Evolutionary conservation across 1,284 basidiomycete species (phyloP).

Genomic region (Gomphus sp.): DNA sequence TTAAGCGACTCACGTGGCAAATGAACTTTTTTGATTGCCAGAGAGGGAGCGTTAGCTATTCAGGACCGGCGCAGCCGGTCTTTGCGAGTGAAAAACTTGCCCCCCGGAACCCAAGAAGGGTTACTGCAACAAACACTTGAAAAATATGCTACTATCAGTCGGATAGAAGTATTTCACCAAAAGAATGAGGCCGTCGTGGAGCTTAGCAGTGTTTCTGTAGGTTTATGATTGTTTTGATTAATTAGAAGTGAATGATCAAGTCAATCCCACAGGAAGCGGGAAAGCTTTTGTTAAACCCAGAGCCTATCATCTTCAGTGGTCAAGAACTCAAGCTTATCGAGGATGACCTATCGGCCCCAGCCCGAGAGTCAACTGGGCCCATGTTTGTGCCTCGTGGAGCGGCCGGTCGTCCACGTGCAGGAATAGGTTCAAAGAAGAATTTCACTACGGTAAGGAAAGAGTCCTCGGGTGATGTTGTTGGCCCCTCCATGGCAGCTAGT

Average conservation of each 20-base stretch:
- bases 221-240: constrained; percentile 19
- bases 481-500: constrained; percentile 17
- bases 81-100: constrained; percentile 69
- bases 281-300: constrained; percentile 57
- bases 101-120: constrained; percentile 70
- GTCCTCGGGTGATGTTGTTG: constrained; percentile 20
- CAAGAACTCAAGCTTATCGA: constrained; percentile 46
- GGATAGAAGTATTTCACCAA: constrained; percentile 68
- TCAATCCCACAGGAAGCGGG: constrained; percentile 57
- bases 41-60: constrained; percentile 5
- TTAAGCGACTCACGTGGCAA: background rate
- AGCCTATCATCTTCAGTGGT: constrained; percentile 61
- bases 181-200: constrained; percentile 69
- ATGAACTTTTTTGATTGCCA: background rate
- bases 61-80: constrained; percentile 43
- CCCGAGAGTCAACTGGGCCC: constrained; percentile 24
- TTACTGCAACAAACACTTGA: constrained; percentile 82
- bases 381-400: constrained; percentile 58
- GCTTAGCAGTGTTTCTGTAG: constrained; percentile 62
- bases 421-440: constrained; percentile 36
- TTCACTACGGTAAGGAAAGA: constrained; percentile 20
- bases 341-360: constrained; percentile 25
- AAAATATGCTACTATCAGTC: constrained; percentile 62
- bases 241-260: background rate
- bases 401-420: constrained; percentile 59